phyloP scores from a whole-genome alignment of 257 asterid genomes.

The Solanum dulcamara region DNA sequence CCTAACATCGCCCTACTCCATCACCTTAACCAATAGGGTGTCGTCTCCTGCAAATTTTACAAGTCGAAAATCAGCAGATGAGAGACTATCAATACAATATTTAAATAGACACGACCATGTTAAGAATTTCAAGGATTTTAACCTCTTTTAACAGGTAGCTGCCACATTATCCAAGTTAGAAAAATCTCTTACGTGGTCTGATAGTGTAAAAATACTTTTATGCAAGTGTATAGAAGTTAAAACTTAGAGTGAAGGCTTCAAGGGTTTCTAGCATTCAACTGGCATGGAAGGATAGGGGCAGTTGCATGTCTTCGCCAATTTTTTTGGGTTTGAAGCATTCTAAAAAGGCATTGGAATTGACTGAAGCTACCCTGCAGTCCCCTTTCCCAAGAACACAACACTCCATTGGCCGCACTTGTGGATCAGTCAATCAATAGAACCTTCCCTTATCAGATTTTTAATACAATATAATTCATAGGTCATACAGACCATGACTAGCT shows the following conservation, averaged over 20 bases:
- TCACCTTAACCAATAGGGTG: conserved; percentile 68
- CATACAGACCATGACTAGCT: conserved; percentile 1
- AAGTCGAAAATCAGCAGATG: neutral
- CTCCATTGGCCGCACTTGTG: neutral
- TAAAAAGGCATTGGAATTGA: neutral
- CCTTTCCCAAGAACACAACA: neutral
- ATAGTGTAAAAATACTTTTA: neutral
- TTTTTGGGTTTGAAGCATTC: neutral
- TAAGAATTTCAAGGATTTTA: neutral
- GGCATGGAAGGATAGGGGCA: neutral
- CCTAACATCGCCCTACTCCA: conserved; percentile 10
- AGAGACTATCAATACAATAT: neutral
- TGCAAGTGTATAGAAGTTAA: neutral
- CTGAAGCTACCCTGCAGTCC: neutral
- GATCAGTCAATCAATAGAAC: neutral
- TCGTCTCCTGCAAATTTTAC: conserved; percentile 55
- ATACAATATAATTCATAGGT: neutral
- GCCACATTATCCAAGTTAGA: neutral
- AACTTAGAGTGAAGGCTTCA: neutral
- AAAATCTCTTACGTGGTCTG: neutral
- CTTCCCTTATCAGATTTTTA: neutral
- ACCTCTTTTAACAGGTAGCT: neutral
- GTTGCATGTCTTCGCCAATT: neutral
- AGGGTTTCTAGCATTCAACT: neutral
- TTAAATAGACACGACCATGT: neutral